Conservation (phyloP, 1,284 basidiomycete genomes). For the Wolfiporia cocos region DNA sequence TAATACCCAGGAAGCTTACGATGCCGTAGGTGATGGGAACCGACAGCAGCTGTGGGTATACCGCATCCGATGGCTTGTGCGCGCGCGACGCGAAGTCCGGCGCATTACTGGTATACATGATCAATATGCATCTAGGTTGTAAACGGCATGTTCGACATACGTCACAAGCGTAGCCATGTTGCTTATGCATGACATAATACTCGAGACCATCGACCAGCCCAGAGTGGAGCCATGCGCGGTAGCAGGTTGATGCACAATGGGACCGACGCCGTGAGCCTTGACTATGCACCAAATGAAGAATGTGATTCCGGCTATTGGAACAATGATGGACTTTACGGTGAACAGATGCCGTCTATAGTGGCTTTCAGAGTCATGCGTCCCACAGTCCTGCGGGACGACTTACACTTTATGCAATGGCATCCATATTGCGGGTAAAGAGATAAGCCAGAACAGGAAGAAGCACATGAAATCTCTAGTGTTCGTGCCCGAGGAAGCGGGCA, state of each 20-base stretch:
- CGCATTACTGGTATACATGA: constrained; percentile 46
- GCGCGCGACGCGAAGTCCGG: constrained; percentile 78
- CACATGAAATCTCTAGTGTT: constrained; percentile 68
- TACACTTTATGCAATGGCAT: constrained; percentile 78
- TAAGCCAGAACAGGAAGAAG: constrained; percentile 86
- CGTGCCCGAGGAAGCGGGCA: constrained; percentile 67
- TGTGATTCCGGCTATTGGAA: constrained; percentile 65
- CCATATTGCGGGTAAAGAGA: constrained; percentile 76
- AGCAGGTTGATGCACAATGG: constrained; percentile 68
- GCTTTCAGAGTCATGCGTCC: too few relatives aligned
- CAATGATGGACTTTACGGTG: constrained; percentile 72
- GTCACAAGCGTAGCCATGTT: constrained; percentile 75
- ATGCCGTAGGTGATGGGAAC: constrained; percentile 74
- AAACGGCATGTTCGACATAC: too few relatives aligned
- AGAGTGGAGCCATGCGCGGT: constrained; percentile 65
- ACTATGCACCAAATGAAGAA: constrained; percentile 82
- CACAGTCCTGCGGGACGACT: too few relatives aligned
- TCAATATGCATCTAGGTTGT: neutral
- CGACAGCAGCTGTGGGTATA: constrained; percentile 68
- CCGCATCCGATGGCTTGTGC: constrained; percentile 56
- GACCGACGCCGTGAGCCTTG: constrained; percentile 75
- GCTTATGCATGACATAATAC: constrained; percentile 74
- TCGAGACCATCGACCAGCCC: constrained; percentile 76
- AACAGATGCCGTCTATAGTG: constrained; percentile 68
- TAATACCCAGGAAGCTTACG: constrained; percentile 80